Conservation (phyloP, 2,329 filamentous ascomycete species). For the Moelleriella libera region DNA sequence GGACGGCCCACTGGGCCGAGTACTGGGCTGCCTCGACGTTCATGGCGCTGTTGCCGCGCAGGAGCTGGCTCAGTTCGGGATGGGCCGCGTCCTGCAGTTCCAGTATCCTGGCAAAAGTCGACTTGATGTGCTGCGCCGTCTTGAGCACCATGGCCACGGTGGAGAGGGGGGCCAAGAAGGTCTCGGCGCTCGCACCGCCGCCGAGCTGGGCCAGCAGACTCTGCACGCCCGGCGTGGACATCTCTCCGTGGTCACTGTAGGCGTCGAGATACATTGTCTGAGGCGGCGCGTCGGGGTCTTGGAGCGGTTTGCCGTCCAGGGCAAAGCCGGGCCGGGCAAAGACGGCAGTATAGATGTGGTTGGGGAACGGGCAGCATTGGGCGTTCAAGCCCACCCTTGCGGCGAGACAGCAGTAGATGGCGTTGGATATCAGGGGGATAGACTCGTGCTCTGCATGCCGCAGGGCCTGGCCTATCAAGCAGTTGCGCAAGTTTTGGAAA, state of each 20-base stretch:
- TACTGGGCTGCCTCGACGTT: constrained; percentile 50
- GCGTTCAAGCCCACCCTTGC: constrained; percentile 61
- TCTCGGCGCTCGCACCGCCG: constrained; percentile 25
- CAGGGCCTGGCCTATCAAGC: constrained; percentile 72
- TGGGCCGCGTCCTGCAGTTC: constrained; percentile 14
- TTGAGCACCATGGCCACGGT: constrained; percentile 58
- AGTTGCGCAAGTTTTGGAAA: constrained; percentile 74
- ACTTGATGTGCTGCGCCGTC: constrained; percentile 63
- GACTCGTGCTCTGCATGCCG: constrained; percentile 61
- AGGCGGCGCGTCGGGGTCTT: constrained; percentile 21
- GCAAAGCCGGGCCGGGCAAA: constrained; percentile 44
- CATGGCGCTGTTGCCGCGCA: constrained; percentile 19
- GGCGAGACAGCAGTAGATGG: constrained; percentile 75
- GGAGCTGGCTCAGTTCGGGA: constrained; percentile 17
- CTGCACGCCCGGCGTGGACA: constrained; percentile 44
- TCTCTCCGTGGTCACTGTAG: constrained; percentile 56
- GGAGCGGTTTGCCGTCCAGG: constrained; percentile 35
- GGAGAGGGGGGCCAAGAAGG: constrained; percentile 49
- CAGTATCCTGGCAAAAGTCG: constrained; percentile 34
- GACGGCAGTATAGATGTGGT: constrained; percentile 73
- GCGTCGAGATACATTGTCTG: constrained; percentile 70
- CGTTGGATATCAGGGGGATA: constrained; percentile 72
- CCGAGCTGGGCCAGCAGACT: constrained; percentile 38
- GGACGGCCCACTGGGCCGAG: constrained; percentile 56
- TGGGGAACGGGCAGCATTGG: constrained; percentile 67